Conservation (phyloP, 192 early-diverging fungal genomes). For the Coemansia asiatica region DNA sequence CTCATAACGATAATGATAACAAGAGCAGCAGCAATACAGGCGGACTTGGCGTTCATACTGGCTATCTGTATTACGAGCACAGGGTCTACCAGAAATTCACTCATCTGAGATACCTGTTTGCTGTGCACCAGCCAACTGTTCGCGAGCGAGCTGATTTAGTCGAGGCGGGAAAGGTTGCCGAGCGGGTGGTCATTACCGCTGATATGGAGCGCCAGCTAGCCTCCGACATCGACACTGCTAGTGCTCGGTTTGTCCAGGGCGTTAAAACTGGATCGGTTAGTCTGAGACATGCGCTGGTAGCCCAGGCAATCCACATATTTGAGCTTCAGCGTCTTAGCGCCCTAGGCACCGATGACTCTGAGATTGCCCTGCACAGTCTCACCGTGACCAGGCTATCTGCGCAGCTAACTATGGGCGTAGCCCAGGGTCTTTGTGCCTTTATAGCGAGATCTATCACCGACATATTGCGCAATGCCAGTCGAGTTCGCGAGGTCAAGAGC, state of each 20-base stretch:
- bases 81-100: conserved; percentile 34
- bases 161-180: not conserved
- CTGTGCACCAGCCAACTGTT: conserved; percentile 17
- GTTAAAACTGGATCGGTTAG: conserved; percentile 17
- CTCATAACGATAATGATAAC: not conserved
- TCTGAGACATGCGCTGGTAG: conserved; percentile 20
- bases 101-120: conserved; percentile 43
- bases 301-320: conserved; percentile 32
- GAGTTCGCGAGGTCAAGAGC: conserved; percentile 17
- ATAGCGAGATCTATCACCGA: conserved; percentile 11
- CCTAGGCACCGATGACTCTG: conserved; percentile 19
- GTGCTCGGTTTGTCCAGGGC: conserved; percentile 21
- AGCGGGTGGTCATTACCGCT: conserved; percentile 3
- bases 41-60: not conserved
- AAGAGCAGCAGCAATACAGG: not conserved
- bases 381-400: conserved; percentile 25
- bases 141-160: not conserved
- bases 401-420: conserved; percentile 15
- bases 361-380: conserved; percentile 12
- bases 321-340: conserved; percentile 44
- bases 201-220: conserved; percentile 18
- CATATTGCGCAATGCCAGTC: not conserved
- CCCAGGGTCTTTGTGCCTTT: conserved; percentile 18
- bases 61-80: conserved; percentile 23
- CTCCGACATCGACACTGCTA: conserved; percentile 10